phyloP scores from a whole-genome alignment of 306 rosid species.

The Rubus parviflorus region DNA sequence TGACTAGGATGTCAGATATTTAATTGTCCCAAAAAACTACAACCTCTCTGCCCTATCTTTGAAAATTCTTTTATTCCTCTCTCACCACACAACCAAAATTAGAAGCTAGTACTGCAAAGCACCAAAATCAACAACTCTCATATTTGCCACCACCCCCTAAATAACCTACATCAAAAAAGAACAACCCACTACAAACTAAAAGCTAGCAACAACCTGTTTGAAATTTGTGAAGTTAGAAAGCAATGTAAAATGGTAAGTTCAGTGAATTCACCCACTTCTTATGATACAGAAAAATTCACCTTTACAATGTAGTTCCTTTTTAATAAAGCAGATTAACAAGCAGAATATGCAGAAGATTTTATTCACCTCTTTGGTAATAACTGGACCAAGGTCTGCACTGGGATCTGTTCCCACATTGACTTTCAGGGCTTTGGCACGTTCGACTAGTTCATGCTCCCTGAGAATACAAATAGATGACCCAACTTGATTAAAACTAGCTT shows the following conservation, averaged over 20 bases:
- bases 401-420: constrained; percentile 71
- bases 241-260: neutral
- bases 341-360: constrained; percentile 1
- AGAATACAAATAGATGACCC: constrained; percentile 21
- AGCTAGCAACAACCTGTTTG: neutral
- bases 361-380: constrained; percentile 61
- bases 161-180: neutral
- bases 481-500: constrained; percentile 10
- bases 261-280: neutral
- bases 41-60: neutral
- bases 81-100: neutral
- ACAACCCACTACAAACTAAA: too few species aligned
- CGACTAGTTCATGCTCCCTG: constrained; percentile 62
- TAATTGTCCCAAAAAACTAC: neutral
- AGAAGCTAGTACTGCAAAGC: neutral
- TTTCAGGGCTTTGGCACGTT: constrained; percentile 51
- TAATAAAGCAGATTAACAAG: constrained; percentile 8
- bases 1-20: neutral
- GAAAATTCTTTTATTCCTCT: neutral
- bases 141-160: neutral
- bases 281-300: constrained; percentile 3
- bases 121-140: neutral
- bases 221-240: neutral
- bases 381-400: constrained; percentile 68
- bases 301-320: neutral